A percentile compares a stretch with the other conserved stretches of the same genome.
These are phyloP conservation scores for Colletotrichum caudatum DNA, from an alignment of 2,329 filamentous ascomycete species.

Conservation along the genomic window DNA sequence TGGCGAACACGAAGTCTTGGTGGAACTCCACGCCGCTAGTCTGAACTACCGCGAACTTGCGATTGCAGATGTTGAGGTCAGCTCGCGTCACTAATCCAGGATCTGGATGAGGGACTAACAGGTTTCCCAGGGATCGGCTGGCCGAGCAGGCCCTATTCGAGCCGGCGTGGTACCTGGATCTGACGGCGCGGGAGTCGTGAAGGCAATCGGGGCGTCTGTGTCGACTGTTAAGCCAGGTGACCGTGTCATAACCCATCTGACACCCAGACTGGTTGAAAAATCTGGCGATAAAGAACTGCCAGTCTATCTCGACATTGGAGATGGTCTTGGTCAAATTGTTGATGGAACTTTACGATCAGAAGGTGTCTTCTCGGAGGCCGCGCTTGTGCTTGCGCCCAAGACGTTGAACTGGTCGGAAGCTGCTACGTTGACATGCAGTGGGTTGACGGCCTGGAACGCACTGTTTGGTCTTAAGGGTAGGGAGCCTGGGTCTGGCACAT, in stretches of 20 bases:
- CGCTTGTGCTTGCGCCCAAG: constrained; percentile 65
- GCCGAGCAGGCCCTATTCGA: constrained; percentile 44
- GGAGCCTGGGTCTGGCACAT: constrained; percentile 52
- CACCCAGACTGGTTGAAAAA: constrained; percentile 38
- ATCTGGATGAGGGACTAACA: constrained; percentile 25
- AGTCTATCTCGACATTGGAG: constrained; percentile 41
- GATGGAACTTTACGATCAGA: constrained; percentile 70
- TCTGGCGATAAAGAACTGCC: constrained; percentile 36
- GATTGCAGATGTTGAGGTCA: constrained; percentile 50
- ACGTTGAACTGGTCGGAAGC: constrained; percentile 55
- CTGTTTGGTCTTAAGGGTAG: constrained; percentile 60
- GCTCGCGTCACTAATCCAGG: constrained; percentile 18
- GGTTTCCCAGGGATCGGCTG: constrained; percentile 29
- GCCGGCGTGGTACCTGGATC: constrained; percentile 50
- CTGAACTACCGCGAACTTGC: constrained; percentile 63
- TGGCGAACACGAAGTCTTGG: constrained; percentile 70
- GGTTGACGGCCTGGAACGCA: constrained; percentile 64
- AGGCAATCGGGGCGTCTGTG: constrained; percentile 66
- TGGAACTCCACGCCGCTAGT: constrained; percentile 65
- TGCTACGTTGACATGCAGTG: constrained; percentile 60
- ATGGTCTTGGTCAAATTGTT: constrained; percentile 45
- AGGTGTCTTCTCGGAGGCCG: constrained; percentile 67
- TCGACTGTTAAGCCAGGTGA: constrained; percentile 61
- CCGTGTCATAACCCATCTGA: constrained; percentile 65
- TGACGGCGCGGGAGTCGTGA: constrained; percentile 58